Percentiles rank a stretch among this genome's conserved stretches.
phyloP scores from a whole-genome alignment of 2,329 filamentous ascomycete species.

The Bipolaris oryzae region DNA sequence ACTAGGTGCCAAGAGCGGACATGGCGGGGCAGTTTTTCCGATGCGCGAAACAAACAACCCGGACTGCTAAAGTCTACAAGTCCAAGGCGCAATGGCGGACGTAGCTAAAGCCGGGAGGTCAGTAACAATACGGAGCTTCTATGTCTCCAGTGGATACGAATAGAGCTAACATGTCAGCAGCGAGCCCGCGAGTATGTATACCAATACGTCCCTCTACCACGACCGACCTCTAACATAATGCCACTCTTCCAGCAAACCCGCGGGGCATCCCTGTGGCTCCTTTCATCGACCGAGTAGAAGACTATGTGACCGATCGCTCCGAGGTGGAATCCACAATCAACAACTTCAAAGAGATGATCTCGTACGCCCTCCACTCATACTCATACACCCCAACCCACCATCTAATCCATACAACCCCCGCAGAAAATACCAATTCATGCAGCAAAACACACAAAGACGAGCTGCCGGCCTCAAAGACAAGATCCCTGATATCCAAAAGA shows the following conservation, averaged over 20 bases:
- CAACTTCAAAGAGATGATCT: constrained; percentile 92
- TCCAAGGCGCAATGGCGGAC: constrained; percentile 36
- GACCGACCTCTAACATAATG: constrained; percentile 20
- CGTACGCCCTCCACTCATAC: constrained; percentile 59
- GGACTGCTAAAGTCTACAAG: constrained; percentile 5
- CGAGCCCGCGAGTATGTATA: constrained; percentile 11
- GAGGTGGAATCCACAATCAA: constrained; percentile 82
- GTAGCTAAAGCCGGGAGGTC: constrained; percentile 34
- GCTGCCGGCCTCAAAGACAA: constrained; percentile 86
- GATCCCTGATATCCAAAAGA: constrained; percentile 96
- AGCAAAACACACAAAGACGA: constrained; percentile 86
- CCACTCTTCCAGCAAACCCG: constrained; percentile 46
- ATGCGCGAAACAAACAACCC: constrained; percentile 29
- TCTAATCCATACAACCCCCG: constrained; percentile 15
- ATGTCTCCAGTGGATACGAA: background rate
- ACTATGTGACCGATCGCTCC: constrained; percentile 78
- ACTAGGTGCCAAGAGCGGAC: constrained; percentile 15
- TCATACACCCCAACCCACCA: background rate
- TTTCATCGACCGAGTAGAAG: constrained; percentile 62
- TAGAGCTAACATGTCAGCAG: constrained; percentile 4
- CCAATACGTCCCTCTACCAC: background rate
- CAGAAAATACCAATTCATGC: constrained; percentile 99
- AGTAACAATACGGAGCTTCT: background rate
- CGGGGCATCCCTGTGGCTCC: constrained; percentile 15
- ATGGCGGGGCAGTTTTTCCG: constrained; percentile 24